Evolutionary conservation across 129 eudicot species (phyloP).

Genomic region (Flaveria ramosissima): DNA sequence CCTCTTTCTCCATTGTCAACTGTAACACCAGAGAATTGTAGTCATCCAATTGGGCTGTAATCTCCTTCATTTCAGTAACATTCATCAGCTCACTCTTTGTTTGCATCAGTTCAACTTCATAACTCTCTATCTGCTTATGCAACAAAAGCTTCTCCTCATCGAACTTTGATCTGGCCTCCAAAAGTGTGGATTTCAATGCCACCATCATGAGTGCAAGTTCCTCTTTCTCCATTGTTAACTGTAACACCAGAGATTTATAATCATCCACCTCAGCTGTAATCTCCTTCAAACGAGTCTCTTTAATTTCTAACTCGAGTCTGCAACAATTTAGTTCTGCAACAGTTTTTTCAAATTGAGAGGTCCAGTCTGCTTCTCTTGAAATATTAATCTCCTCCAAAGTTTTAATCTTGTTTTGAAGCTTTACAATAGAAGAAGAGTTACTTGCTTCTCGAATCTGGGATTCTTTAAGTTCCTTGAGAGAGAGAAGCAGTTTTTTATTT

Average conservation of each 20-base stretch:
- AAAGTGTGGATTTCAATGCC: slow-evolving; percentile 53
- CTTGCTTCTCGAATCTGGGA: slow-evolving; percentile 57
- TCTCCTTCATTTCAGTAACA: slow-evolving; percentile 45
- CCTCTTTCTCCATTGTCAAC: slow-evolving; percentile 57
- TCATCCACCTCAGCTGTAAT: slow-evolving; percentile 49
- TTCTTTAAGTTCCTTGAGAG: slow-evolving; percentile 67
- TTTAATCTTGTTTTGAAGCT: slow-evolving; percentile 67
- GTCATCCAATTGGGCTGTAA: slow-evolving; percentile 44
- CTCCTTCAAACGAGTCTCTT: slow-evolving; percentile 41
- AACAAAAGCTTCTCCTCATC: slow-evolving; percentile 39
- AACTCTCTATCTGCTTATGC: slow-evolving; percentile 34
- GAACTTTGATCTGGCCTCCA: slow-evolving; percentile 42
- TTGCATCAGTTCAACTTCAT: slow-evolving; percentile 18
- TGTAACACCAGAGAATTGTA: slow-evolving; percentile 41
- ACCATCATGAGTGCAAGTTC: slow-evolving; percentile 57
- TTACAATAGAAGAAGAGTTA: slow-evolving; percentile 42
- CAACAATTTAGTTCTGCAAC: slow-evolving; percentile 44
- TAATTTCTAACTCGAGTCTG: slow-evolving; percentile 44
- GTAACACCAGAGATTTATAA: slow-evolving; percentile 37
- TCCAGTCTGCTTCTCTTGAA: slow-evolving; percentile 66
- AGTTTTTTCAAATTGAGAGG: slow-evolving; percentile 41
- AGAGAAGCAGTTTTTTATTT: slow-evolving; percentile 52
- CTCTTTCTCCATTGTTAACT: slow-evolving; percentile 55
- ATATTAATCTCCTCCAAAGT: slow-evolving; percentile 55
- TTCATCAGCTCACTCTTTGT: slow-evolving; percentile 43